A percentile compares a stretch with the other conserved stretches of the same genome.
phyloP scores from a whole-genome alignment of 78 protist genomes.

The Polysphondylium violaceum region DNA sequence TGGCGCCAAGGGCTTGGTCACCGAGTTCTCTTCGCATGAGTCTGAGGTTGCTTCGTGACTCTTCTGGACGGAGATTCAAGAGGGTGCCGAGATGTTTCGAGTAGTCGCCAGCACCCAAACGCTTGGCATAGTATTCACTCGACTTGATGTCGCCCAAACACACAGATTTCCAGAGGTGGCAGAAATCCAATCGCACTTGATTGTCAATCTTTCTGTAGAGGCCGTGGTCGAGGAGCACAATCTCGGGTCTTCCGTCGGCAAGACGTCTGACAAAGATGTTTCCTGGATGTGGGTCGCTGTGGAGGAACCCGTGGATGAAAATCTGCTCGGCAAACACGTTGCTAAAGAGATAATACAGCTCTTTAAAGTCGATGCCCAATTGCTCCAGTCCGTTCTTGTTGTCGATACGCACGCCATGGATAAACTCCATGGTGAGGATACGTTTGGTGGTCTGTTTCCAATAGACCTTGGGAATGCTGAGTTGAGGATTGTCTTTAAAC shows the following conservation, averaged over 20 bases:
- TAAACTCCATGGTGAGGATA: slow-evolving; percentile 86
- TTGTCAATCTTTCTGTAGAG: slow-evolving; percentile 72
- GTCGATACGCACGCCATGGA: slow-evolving; percentile 78
- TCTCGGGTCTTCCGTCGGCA: slow-evolving; percentile 19
- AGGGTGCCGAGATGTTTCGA: slow-evolving; percentile 54
- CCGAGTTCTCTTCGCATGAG: slow-evolving; percentile 42
- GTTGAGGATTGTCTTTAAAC: slow-evolving; percentile 39
- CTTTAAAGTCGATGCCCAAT: slow-evolving; percentile 48
- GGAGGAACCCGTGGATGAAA: slow-evolving; percentile 82
- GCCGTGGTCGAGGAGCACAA: slow-evolving; percentile 87
- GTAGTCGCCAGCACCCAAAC: slow-evolving; percentile 61
- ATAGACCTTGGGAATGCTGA: slow-evolving; percentile 76
- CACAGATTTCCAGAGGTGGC: slow-evolving; percentile 70
- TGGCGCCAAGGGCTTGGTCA: slow-evolving; percentile 34
- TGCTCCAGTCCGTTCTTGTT: slow-evolving; percentile 43
- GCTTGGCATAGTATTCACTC: slow-evolving; percentile 33
- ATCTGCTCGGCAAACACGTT: slow-evolving; percentile 58
- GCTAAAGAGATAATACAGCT: slow-evolving; percentile 46
- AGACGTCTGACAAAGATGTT: slow-evolving; percentile 68
- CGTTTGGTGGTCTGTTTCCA: slow-evolving; percentile 52
- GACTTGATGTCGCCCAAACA: slow-evolving; percentile 31
- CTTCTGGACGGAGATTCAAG: slow-evolving; percentile 40
- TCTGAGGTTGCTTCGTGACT: slow-evolving; percentile 57
- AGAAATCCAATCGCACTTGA: slow-evolving; percentile 42
- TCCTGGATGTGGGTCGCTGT: slow-evolving; percentile 84